Base-by-base conservation (phyloP, 495 filamentous ascomycete genomes). In the Penicillium lagena region DNA sequence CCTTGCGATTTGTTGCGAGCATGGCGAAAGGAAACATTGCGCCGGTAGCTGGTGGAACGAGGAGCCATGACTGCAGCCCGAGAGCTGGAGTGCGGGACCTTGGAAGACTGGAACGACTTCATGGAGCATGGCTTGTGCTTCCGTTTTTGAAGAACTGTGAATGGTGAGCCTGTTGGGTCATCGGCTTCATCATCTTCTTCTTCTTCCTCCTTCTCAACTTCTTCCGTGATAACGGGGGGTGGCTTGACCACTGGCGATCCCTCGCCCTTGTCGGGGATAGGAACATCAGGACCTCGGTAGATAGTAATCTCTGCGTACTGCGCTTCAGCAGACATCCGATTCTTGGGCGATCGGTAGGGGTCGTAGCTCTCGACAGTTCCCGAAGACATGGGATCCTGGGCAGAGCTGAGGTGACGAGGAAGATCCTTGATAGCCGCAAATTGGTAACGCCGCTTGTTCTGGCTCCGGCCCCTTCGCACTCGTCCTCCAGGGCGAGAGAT, bases 1-100 rank as follows among this genome's bases (percentile, higher is more conserved):
- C 72, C 62, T 22, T 67, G 63, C 3, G 73, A 71, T 7, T 67
- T 63, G 40, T 65, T 73, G 39, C 64, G 68, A 7, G 73, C 51
- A 50, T 86, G 83, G 2, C 73, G 76, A 54, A 97, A 97, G 57
- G 83, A 85, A n/a, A 96, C 84, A 42, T 80, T 82, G 8, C 90
- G 81, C 55, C 80, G 91, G 53, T 81, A 76, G 45, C 82, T 82
- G 35, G 69, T 71, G 22, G 77, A 77, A n/a, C 72, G 72, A 45
- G 47, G 46, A 40, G 78, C 75, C 27, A 75, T 70, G 3, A 76
- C 70, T 47, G 76, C 83, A 36, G 70, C 70, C 40, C 79, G 80
- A 7, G 85, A 86, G 58, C 79, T 84, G 12, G 72, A 56, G 12
- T 58, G 54, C 7, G 60, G 66, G 0, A 62, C 41, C 38, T 54